Conservation (phyloP, 1,284 basidiomycete genomes). For the Malassezia brasiliensis region DNA sequence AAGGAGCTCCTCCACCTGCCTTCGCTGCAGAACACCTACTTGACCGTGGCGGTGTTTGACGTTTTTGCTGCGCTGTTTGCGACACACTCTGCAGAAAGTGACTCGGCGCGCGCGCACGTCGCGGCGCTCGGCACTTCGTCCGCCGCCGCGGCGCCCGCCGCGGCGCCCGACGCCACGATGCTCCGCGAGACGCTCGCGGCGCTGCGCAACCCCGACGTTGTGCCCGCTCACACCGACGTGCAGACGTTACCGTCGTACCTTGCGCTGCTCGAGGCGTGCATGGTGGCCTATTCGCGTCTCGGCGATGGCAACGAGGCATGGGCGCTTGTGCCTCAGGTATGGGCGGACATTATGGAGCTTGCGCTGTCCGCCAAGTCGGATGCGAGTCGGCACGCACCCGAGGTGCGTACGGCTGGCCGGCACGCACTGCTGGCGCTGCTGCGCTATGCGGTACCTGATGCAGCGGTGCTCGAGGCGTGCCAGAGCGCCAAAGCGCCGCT, state of each 20-base stretch:
- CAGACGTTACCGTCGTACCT: conserved; percentile 44
- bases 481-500: conserved; percentile 23
- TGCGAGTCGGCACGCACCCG: conserved; percentile 28
- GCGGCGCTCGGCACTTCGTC: neutral
- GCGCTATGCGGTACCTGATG: conserved; percentile 39
- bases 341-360: conserved; percentile 27
- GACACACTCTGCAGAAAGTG: conserved; percentile 1
- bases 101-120: neutral
- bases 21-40: conserved; percentile 40
- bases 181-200: conserved; percentile 27
- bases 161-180: conserved; percentile 3
- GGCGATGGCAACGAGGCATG: conserved; percentile 25
- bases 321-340: conserved; percentile 27
- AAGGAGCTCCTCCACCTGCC: conserved; percentile 33
- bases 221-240: conserved; percentile 31
- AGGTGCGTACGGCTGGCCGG: conserved; percentile 33
- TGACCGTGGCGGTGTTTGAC: conserved; percentile 41
- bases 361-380: conserved; percentile 37
- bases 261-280: conserved; percentile 34
- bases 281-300: conserved; percentile 40
- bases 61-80: conserved; percentile 43
- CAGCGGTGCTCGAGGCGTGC: conserved; percentile 28
- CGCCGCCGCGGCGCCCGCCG: neutral
- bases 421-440: conserved; percentile 32
- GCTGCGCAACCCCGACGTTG: conserved; percentile 26